Base-by-base conservation (phyloP, 1,284 basidiomycete genomes). In the Naganishia sp. region DNA sequence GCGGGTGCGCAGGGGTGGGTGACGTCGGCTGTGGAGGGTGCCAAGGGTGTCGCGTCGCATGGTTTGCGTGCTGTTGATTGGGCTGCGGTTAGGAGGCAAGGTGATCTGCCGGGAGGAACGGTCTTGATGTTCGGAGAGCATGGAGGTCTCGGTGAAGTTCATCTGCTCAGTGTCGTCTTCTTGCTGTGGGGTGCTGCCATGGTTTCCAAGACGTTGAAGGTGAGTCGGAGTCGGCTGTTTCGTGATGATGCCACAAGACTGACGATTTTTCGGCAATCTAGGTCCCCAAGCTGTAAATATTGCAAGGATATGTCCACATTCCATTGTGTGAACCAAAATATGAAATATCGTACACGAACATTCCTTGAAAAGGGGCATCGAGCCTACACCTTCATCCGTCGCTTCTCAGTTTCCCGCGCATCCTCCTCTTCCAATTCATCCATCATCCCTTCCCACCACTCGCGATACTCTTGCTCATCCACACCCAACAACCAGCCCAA, bases 171-270 rank as follows among this genome's bases (percentile, higher is more conserved):
- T 71, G 70, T 89, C 45, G 76, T 93, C 21, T 90, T 92, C 77
- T 89, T 82, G 18, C 74, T 83, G 21, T 96, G 92, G 92, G 93
- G 90, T 9, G 89, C 92, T 23, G 89, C 90, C 61, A 96, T 96
- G 94, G 89, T 96, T 70, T 92, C 90, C 83, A 96, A 96, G 82
- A 96, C 94, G 25, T 82, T 97, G 64, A 85, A 85, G 65, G 85
- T 94, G 51, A 55, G 65, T 50, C 17, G 1, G 51, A 55, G 65
- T 50, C 17, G 7, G 28, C 50, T 32, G 50, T 18, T 32, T 18
- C 13, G 25, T 32, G 11, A 18, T 10, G 7, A n/a, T 28, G 15
- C 17, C 11, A 23, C 17, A n/a, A 46, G 10, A 10, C 11, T 52
- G 13, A 52, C 25, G 23, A 15, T 15, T 50, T 50, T 2, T 1